Percentiles rank a stretch among this genome's conserved stretches.
These are phyloP conservation scores for Tetrapisispora nanseiensis DNA, from an alignment of 805 yeast genomes.

Conservation along the genomic window DNA sequence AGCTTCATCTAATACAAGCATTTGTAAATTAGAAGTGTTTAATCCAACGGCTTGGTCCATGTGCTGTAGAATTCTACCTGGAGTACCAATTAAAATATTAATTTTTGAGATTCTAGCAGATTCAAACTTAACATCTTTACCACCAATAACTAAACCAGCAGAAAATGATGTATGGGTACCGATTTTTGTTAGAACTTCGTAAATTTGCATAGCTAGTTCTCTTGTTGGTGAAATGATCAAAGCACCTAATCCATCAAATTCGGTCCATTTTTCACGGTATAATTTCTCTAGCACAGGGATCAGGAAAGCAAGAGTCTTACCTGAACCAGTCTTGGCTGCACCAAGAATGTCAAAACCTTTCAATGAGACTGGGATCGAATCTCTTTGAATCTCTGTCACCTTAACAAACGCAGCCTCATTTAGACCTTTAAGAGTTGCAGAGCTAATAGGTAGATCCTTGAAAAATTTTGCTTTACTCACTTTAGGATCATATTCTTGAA, in stretches of 20 bases:
- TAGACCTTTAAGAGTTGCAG: constrained; percentile 58
- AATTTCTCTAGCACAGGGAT: constrained; percentile 71
- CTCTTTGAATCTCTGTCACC: constrained; percentile 79
- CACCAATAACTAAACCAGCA: constrained; percentile 90
- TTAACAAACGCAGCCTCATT: constrained; percentile 67
- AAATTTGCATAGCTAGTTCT: constrained; percentile 83
- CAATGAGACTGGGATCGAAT: constrained; percentile 64
- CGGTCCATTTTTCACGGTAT: constrained; percentile 64
- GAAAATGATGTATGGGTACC: constrained; percentile 69
- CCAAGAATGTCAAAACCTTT: constrained; percentile 75
- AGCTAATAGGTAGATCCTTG: constrained; percentile 67
- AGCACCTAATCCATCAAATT: constrained; percentile 81
- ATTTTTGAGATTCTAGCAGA: constrained; percentile 68
- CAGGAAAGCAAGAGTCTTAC: constrained; percentile 80
- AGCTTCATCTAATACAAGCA: constrained; percentile 81
- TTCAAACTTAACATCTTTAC: constrained; percentile 77
- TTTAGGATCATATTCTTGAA: constrained; percentile 45
- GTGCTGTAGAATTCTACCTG: constrained; percentile 84
- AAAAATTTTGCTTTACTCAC: constrained; percentile 40
- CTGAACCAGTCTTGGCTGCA: constrained; percentile 79
- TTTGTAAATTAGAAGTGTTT: constrained; percentile 64
- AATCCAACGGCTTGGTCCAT: constrained; percentile 81
- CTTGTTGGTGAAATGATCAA: constrained; percentile 85
- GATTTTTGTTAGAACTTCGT: constrained; percentile 74
- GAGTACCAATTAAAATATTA: constrained; percentile 83